Evolutionary conservation across 768 basidiomycete species (phyloP), one percentile per base, ranked within the genome.

Genomic region (Leccinum subgranulosum): DNA sequence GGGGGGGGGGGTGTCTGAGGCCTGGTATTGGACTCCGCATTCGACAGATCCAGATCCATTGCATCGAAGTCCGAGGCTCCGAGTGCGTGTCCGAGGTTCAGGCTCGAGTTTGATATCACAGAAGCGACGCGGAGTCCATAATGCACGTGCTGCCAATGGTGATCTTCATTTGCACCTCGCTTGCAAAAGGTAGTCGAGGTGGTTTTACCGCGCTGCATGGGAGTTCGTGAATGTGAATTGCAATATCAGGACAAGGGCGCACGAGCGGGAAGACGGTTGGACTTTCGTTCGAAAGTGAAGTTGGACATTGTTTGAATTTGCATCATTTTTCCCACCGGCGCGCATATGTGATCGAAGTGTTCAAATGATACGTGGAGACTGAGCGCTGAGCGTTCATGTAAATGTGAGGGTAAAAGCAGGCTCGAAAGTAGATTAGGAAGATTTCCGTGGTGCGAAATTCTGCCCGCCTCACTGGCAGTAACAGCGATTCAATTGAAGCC

Each of bases 1-100:
- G 61, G 58, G 12, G 45, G 25, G 34, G 1, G 61, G 58, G 12
- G 45, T 49, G 8, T 55, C 23, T 17, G 57, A 3, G 19, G 51
- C 36, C 3, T 36, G 36, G 39, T 51, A 59, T 21, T 43, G 55
- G 12, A 52, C 12, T 15, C 60, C 55, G n/a, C 55, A 60, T 19
- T 48, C 64, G 23, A 39, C 23, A 7, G 39, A 39, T 39, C 57
- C 60, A 60, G 48, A 55, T 4, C 21, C 61, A 55, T 49, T 33
- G 48, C 50, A 64, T 59, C 56, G 54, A n/a, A n/a, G 39, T 39
- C 39, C 39, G 39, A 39, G 39, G 39, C 5, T 56, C 28, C 25
- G 55, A 41, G 19, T 23, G 33, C 33, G 14, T 17, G 52, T 46
- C 17, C 21, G 27, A 3, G 19, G 47, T 29, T 43, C 19, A 27